These are phyloP conservation scores for Rosa persica DNA, from an alignment of 306 rosid species.

Conservation along the genomic window DNA sequence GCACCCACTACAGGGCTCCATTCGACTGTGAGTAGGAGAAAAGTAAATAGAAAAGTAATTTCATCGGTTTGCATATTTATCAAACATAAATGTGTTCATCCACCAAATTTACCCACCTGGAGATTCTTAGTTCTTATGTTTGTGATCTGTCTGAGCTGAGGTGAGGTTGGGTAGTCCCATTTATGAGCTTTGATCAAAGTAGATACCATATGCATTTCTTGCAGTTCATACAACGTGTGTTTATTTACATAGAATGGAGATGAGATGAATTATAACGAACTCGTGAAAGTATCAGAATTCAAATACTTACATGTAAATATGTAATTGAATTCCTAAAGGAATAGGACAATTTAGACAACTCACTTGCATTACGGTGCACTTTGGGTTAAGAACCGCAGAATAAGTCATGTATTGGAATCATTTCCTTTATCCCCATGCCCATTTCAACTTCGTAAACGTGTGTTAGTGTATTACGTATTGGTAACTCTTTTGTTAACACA, in stretches of 20 bases:
- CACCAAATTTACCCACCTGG: not conserved
- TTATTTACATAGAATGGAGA: not conserved
- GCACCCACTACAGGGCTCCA: not conserved
- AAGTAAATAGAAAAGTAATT: not conserved
- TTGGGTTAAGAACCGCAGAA: too few species aligned
- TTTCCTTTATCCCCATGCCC: not conserved
- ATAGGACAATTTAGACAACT: too few species aligned
- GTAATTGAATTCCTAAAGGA: too few species aligned
- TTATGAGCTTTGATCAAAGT: not conserved
- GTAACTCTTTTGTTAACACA: not conserved
- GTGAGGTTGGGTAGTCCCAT: not conserved
- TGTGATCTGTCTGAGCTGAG: not conserved
- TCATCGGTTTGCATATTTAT: not conserved
- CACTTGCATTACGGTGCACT: not conserved
- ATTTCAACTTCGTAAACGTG: too few species aligned
- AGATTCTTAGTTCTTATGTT: not conserved
- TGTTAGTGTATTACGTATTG: too few species aligned
- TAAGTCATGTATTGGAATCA: too few species aligned
- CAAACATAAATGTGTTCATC: conserved; percentile 9
- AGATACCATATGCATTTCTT: not conserved
- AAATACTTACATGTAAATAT: too few species aligned
- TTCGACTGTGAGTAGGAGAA: not conserved
- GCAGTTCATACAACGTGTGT: not conserved
- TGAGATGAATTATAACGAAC: too few species aligned
- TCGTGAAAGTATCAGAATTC: too few species aligned